Evolutionary conservation across 176 grass and related monocot species (phyloP).

Genomic region (Eleusine indica): DNA sequence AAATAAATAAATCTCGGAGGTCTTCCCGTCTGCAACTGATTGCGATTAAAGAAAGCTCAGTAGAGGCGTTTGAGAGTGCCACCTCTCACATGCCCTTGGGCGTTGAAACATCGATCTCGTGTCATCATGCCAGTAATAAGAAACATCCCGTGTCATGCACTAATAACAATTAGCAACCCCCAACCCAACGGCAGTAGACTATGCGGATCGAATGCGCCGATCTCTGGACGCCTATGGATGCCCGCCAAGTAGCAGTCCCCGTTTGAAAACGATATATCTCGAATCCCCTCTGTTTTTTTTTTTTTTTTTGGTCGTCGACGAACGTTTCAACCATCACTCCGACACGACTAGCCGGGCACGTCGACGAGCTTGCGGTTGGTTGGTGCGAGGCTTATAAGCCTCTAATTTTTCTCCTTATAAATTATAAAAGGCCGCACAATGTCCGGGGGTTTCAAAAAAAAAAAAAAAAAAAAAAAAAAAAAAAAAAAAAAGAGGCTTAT

Average conservation of each 20-base stretch:
- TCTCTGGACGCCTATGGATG: neutral
- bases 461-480: too few species aligned
- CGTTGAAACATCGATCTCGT: slow-evolving; percentile 17
- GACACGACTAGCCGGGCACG: neutral
- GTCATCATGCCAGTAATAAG: too few species aligned
- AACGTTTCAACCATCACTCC: slow-evolving; percentile 16
- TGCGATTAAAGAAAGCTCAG: slow-evolving; percentile 1
- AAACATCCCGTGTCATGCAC: slow-evolving; percentile 15
- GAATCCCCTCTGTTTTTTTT: neutral
- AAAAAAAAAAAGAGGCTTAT: neutral
- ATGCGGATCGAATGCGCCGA: neutral
- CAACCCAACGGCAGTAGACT: neutral
- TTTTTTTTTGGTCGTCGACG: neutral
- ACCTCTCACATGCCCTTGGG: slow-evolving; percentile 1
- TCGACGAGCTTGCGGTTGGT: neutral
- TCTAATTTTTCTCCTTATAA: too few species aligned
- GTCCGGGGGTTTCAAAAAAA: too few species aligned
- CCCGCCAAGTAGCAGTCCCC: slow-evolving; percentile 1
- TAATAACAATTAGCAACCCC: neutral
- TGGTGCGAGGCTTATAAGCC: neutral
- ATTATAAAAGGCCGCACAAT: too few species aligned
- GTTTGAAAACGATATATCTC: neutral
- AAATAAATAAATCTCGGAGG: neutral
- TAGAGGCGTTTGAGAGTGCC: neutral
- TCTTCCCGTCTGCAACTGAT: neutral